A percentile compares a stretch with the other conserved stretches of the same genome.
Evolutionary conservation across 192 early-diverging fungal genomes (phyloP).

Genomic region (Dispira simplex): DNA sequence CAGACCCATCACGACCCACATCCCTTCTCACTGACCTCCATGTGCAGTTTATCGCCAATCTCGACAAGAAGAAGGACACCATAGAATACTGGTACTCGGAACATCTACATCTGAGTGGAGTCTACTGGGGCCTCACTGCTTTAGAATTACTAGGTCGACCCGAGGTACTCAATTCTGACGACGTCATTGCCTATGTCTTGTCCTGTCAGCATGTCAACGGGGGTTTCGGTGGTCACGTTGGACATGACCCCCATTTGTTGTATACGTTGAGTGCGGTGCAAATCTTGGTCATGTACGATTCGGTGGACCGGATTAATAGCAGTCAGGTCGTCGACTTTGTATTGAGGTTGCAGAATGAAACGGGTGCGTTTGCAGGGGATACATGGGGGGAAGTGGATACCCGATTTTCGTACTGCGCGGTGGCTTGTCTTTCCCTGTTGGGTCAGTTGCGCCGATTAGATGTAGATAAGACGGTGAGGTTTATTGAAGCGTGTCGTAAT

Average conservation of each 20-base stretch:
- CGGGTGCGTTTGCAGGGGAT: slow-evolving; percentile 83
- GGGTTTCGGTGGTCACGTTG: slow-evolving; percentile 76
- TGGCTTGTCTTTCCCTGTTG: slow-evolving; percentile 67
- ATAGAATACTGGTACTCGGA: slow-evolving; percentile 92
- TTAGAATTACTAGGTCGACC: slow-evolving; percentile 49
- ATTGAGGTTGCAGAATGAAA: slow-evolving; percentile 25
- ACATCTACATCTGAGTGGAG: slow-evolving; percentile 76
- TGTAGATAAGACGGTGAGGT: slow-evolving; percentile 48
- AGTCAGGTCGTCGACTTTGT: slow-evolving; percentile 54
- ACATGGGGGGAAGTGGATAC: slow-evolving; percentile 90
- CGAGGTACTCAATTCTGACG: slow-evolving; percentile 47
- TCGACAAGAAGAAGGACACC: slow-evolving; percentile 51
- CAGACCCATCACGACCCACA: too few relatives aligned
- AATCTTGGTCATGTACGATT: slow-evolving; percentile 65
- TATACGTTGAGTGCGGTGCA: slow-evolving; percentile 89
- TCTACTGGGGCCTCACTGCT: slow-evolving; percentile 89
- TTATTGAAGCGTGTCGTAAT: slow-evolving; percentile 66
- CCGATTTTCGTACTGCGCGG: slow-evolving; percentile 75
- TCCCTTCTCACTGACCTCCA: too few relatives aligned
- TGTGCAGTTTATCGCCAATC: too few relatives aligned
- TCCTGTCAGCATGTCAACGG: slow-evolving; percentile 62
- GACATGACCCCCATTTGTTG: slow-evolving; percentile 81
- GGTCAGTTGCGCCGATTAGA: slow-evolving; percentile 48
- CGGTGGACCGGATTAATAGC: slow-evolving; percentile 56
- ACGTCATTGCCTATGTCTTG: slow-evolving; percentile 65